Conservation (phyloP, 225 moss, liverwort and hornwort genomes). For the Anthoceros angustus region DNA sequence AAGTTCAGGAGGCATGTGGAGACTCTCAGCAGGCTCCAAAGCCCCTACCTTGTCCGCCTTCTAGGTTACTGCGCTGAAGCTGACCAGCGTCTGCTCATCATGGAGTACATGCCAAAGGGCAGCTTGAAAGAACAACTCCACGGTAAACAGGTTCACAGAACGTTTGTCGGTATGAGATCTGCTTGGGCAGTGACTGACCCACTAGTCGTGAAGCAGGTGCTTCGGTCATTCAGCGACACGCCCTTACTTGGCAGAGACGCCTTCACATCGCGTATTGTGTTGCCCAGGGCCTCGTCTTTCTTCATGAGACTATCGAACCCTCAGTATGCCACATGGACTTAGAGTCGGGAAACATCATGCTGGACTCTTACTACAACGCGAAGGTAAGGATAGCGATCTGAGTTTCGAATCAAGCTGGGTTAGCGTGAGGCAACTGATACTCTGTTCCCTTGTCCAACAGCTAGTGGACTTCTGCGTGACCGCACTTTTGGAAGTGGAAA, state of each 20-base stretch:
- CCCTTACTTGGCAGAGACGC: not conserved
- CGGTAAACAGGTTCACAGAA: slow-evolving; percentile 17
- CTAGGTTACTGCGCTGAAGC: slow-evolving; percentile 22
- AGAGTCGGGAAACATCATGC: slow-evolving; percentile 29
- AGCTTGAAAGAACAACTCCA: slow-evolving; percentile 40
- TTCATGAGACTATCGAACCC: slow-evolving; percentile 24
- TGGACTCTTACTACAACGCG: slow-evolving; percentile 21
- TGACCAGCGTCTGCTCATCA: slow-evolving; percentile 21
- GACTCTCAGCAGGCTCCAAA: slow-evolving; percentile 3
- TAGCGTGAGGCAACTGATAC: slow-evolving; percentile 16
- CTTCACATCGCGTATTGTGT: slow-evolving; percentile 17
- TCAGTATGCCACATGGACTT: slow-evolving; percentile 29
- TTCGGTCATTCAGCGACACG: not conserved
- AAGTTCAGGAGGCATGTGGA: not conserved
- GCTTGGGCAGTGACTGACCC: not conserved
- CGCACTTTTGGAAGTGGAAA: not conserved
- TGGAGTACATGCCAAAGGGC: slow-evolving; percentile 28
- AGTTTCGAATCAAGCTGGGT: slow-evolving; percentile 25
- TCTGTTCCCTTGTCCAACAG: not conserved
- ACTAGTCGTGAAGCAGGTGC: not conserved
- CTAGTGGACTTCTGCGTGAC: slow-evolving; percentile 4
- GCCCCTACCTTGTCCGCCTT: slow-evolving; percentile 23
- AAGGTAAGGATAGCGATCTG: slow-evolving; percentile 24
- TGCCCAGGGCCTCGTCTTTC: slow-evolving; percentile 31
- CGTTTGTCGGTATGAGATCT: slow-evolving; percentile 19